These are phyloP conservation scores for Pyrenophora teres DNA, from an alignment of 2,329 filamentous ascomycete species.

Conservation along the genomic window DNA sequence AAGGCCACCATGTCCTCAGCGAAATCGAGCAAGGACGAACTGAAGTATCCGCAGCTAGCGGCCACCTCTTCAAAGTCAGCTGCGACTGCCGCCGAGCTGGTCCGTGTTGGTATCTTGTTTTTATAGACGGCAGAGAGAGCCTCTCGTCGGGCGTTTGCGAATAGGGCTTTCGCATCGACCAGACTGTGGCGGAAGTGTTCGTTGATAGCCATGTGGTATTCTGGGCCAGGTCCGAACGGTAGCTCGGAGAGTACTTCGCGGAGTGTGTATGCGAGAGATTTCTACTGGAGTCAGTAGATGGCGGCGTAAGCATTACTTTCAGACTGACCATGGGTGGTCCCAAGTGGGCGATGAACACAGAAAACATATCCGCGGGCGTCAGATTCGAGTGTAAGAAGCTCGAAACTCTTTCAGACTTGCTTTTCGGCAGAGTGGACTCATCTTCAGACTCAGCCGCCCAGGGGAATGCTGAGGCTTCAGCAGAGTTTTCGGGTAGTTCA, in stretches of 20 bases:
- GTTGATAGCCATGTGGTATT: slow-evolving; percentile 74
- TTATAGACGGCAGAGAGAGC: slow-evolving; percentile 81
- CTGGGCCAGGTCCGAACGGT: slow-evolving; percentile 73
- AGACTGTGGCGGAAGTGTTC: slow-evolving; percentile 81
- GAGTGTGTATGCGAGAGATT: slow-evolving; percentile 89
- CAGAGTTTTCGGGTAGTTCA: slow-evolving; percentile 47
- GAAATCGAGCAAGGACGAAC: slow-evolving; percentile 87
- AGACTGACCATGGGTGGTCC: slow-evolving; percentile 78
- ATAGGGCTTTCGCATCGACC: slow-evolving; percentile 77
- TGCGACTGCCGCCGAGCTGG: slow-evolving; percentile 73
- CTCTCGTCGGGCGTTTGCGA: slow-evolving; percentile 73
- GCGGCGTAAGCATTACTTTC: not conserved
- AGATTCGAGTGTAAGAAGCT: slow-evolving; percentile 37
- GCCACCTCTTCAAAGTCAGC: slow-evolving; percentile 97
- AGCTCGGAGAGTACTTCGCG: slow-evolving; percentile 87
- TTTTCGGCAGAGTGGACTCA: slow-evolving; percentile 23
- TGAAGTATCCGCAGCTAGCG: slow-evolving; percentile 96
- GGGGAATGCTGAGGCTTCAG: slow-evolving; percentile 31
- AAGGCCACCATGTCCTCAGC: slow-evolving; percentile 87
- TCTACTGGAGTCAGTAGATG: slow-evolving; percentile 52
- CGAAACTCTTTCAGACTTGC: slow-evolving; percentile 27
- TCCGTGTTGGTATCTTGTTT: slow-evolving; percentile 72
- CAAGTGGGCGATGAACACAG: slow-evolving; percentile 83
- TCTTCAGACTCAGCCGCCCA: slow-evolving; percentile 40
- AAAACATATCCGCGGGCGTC: slow-evolving; percentile 82